Conservation (phyloP, 2,329 filamentous ascomycete species). For the Monosporascus ibericus region DNA sequence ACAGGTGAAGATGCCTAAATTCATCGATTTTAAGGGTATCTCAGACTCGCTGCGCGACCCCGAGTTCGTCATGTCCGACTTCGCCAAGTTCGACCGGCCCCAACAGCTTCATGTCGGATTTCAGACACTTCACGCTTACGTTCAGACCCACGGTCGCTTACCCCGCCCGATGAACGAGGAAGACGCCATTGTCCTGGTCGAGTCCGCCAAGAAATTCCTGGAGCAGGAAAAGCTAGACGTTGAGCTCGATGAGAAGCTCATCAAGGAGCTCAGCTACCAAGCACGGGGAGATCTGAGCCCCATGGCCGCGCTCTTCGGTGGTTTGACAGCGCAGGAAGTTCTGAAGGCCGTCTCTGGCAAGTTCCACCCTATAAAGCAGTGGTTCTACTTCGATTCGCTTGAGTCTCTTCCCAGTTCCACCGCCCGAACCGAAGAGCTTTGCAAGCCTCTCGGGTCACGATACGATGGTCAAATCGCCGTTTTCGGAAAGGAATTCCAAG, state of each 20-base stretch:
- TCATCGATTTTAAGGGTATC: conserved; percentile 81
- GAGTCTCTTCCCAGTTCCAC: conserved; percentile 79
- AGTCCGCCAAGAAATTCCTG: conserved; percentile 68
- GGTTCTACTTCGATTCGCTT: conserved; percentile 96
- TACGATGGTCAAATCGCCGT: conserved; percentile 98
- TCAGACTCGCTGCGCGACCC: conserved; percentile 75
- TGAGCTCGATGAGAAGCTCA: conserved; percentile 85
- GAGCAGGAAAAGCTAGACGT: conserved; percentile 69
- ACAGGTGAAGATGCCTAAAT: conserved; percentile 98
- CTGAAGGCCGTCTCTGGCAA: conserved; percentile 97
- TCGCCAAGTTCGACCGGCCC: conserved; percentile 94
- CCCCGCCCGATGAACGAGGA: conserved; percentile 78
- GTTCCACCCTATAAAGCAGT: conserved; percentile 92
- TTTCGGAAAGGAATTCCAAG: conserved; percentile 87
- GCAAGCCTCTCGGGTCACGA: conserved; percentile 75
- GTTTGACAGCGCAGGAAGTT: conserved; percentile 87
- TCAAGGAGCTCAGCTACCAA: conserved; percentile 92
- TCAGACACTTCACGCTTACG: conserved; percentile 85
- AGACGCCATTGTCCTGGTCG: conserved; percentile 74
- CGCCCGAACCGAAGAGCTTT: conserved; percentile 76
- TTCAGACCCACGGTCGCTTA: conserved; percentile 65
- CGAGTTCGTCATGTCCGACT: conserved; percentile 87
- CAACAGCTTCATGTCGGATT: conserved; percentile 87
- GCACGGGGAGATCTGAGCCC: conserved; percentile 85
- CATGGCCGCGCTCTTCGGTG: conserved; percentile 93